Percentiles rank a stretch among this genome's conserved stretches.
Conservation (phyloP, 345 rosid species). For the Brassica incana region DNA sequence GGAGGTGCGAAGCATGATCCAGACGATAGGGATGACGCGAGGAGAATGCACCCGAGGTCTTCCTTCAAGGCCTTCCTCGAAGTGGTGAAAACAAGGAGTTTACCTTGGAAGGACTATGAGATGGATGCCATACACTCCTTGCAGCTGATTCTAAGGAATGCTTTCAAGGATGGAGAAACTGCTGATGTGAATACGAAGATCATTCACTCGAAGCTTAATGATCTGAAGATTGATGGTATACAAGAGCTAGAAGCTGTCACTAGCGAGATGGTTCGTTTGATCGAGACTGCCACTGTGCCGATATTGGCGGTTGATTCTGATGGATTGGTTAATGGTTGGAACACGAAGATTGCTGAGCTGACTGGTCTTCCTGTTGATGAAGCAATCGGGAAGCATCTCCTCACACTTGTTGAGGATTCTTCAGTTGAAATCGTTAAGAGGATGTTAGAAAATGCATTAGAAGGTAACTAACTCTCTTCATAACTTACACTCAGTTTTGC, state of each 20-base stretch:
- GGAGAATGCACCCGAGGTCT: conserved; percentile 95
- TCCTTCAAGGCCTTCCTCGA: conserved; percentile 95
- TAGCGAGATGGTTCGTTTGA: conserved; percentile 89
- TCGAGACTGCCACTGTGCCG: conserved; percentile 92
- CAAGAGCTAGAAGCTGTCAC: conserved; percentile 96
- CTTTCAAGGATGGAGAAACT: conserved; percentile 59
- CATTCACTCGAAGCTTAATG: conserved; percentile 65
- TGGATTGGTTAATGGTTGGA: conserved; percentile 94
- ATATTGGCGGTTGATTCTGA: conserved; percentile 87
- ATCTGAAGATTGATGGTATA: conserved; percentile 77
- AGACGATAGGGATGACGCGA: conserved; percentile 70
- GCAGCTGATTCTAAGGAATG: conserved; percentile 89
- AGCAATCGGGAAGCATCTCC: conserved; percentile 85
- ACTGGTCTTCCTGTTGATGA: conserved; percentile 79
- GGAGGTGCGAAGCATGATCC: conserved; percentile 95
- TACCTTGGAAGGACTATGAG: conserved; percentile 95
- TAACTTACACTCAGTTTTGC: neutral
- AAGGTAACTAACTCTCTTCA: conserved; percentile 50
- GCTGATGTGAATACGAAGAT: conserved; percentile 47
- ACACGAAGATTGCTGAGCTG: conserved; percentile 81
- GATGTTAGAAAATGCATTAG: conserved; percentile 74
- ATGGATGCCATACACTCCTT: conserved; percentile 97
- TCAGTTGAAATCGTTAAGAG: conserved; percentile 58
- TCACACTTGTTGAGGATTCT: conserved; percentile 83
- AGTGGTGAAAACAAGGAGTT: conserved; percentile 80